These are phyloP conservation scores for Tetrahymena borealis DNA, from an alignment of 73 alveolate genomes.

Conservation along the genomic window DNA sequence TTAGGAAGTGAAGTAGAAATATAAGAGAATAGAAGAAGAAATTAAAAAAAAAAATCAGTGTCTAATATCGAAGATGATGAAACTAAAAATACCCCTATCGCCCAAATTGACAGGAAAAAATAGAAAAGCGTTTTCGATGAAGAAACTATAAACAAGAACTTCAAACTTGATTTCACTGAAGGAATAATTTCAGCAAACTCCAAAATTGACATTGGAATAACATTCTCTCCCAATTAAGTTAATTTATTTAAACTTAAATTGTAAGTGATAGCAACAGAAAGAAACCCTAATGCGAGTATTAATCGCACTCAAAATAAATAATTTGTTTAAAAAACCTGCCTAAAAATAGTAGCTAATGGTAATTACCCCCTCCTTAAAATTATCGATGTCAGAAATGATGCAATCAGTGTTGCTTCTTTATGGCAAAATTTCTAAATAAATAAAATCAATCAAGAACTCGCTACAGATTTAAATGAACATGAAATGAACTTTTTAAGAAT, in stretches of 20 bases:
- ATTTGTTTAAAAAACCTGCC: constrained; percentile 48
- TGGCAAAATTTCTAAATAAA: constrained; percentile 93
- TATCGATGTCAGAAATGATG: constrained; percentile 90
- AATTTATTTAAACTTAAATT: constrained; percentile 80
- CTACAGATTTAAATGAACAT: constrained; percentile 77
- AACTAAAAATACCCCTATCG: constrained; percentile 72
- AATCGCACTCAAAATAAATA: constrained; percentile 61
- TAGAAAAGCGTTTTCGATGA: background rate
- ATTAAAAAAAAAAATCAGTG: constrained; percentile 29
- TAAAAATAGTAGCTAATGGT: constrained; percentile 89
- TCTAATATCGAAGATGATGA: constrained; percentile 35
- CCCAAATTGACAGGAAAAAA: constrained; percentile 64
- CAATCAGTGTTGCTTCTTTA: constrained; percentile 79
- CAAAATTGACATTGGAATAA: constrained; percentile 84
- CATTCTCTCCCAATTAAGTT: constrained; percentile 88
- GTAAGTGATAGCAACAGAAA: constrained; percentile 83
- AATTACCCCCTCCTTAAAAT: constrained; percentile 92
- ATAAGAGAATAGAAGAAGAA: constrained; percentile 14
- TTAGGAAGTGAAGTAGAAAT: constrained; percentile 56
- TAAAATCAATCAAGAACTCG: constrained; percentile 84
- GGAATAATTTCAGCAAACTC: constrained; percentile 83
- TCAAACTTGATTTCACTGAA: background rate
- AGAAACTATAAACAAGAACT: background rate
- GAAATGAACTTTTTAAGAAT: constrained; percentile 77
- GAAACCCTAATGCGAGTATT: constrained; percentile 59